Evolutionary conservation across 2,329 filamentous ascomycete genomes (phyloP), one percentile per base, ranked within the genome.

Genomic region (Aspergillus chevalieri): DNA sequence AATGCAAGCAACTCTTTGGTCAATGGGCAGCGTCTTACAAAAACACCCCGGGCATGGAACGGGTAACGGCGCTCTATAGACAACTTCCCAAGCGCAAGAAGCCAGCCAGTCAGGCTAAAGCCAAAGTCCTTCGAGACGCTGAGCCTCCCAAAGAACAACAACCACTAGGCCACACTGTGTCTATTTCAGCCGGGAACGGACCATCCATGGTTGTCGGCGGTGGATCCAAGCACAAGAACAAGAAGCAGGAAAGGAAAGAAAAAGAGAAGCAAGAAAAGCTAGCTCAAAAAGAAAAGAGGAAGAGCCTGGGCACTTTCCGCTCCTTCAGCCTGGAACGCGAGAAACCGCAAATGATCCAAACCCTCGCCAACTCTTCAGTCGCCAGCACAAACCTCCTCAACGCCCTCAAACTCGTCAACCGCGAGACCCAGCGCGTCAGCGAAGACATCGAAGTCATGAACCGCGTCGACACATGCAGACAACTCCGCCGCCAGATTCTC

Each of bases 381-480:
- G 88, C 90, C 3, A 85, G 89, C n/a, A 96, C 88, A 0, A 95
- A 95, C 65, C 77, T 98, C 36, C 78, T 85, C 64, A 97, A 98
- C 63, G 82, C 85, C 1, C 76, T 98, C 34, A 90, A 93, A 66
- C 83, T 86, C 47, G 91, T 96, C 71, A 96, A 97, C 66, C 84
- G 93, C 52, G 93, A 97, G 66, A 80, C 76, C 44, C 85, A 95
- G 68, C 85, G 87, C 3, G 90, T 97, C 28, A 95, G 90, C 5
- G 86, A 95, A 34, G 94, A 97, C 57, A 67, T 78, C 6, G 78
- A 83, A 51, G 88, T 89, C 0, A 79, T 89, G 51, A 77, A 84
- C 56, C 81, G 85, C 2, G 96, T 97, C 57, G 89, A 96, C 59
- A 78, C 74, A 2, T 97, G 92, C 77, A 97, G 96, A 68, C 78